Evolutionary conservation across 352 stramenopile genomes (phyloP).

Genomic region (Phytopythium mirpurense): DNA sequence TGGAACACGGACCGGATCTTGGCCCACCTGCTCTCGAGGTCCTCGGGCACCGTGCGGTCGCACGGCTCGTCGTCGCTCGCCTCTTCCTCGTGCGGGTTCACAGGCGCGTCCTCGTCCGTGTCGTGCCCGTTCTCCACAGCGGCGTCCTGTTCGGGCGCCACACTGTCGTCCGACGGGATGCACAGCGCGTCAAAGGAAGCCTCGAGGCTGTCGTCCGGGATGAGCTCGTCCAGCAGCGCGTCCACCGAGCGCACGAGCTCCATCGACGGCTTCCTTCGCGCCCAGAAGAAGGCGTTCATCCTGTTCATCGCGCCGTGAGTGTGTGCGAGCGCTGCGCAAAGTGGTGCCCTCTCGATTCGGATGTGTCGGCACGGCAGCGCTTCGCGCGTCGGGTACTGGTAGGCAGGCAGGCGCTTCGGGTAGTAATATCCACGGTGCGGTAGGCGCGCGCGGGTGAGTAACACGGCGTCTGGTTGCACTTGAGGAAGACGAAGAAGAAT

Average conservation of each 20-base stretch:
- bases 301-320: constrained; percentile 21
- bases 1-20: constrained; percentile 76
- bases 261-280: constrained; percentile 58
- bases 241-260: constrained; percentile 74
- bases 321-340: too few relatives aligned
- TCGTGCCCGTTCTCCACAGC: constrained; percentile 14
- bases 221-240: constrained; percentile 45
- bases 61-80: constrained; percentile 52
- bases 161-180: constrained; percentile 23
- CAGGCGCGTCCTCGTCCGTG: constrained; percentile 18
- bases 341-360: too few relatives aligned
- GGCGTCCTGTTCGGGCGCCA: constrained; percentile 18
- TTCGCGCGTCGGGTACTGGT: too few relatives aligned
- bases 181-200: constrained; percentile 41
- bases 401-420: too few relatives aligned
- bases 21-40: constrained; percentile 67
- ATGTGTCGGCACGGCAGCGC: too few relatives aligned
- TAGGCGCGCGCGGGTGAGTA: background rate
- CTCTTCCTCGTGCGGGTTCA: constrained; percentile 34
- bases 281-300: constrained; percentile 84
- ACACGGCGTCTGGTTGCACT: background rate
- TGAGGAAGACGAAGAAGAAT: background rate
- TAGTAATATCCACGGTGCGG: too few relatives aligned
- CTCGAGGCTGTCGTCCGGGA: constrained; percentile 56
- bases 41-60: constrained; percentile 62